phyloP scores from a whole-genome alignment of 176 grass and related monocot genomes.

The Saccharum spontaneum region DNA sequence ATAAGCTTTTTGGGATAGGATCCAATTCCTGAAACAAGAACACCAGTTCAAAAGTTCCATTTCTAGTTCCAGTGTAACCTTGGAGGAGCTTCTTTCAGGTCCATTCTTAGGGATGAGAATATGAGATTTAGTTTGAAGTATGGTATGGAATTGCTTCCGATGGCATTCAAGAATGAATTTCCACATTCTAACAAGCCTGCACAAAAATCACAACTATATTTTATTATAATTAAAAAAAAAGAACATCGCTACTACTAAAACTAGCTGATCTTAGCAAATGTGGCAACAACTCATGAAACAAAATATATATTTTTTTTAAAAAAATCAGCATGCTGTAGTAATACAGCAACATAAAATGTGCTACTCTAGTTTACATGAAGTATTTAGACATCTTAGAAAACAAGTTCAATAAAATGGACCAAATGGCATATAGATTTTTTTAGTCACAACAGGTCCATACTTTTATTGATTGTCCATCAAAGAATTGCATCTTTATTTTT shows the following conservation, averaged over 20 bases:
- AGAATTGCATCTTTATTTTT: not conserved
- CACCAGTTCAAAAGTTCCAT: slow-evolving; percentile 85
- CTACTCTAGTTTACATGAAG: not conserved
- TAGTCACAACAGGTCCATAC: not conserved
- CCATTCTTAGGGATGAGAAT: slow-evolving; percentile 59
- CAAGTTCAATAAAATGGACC: not conserved
- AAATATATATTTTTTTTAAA: not conserved
- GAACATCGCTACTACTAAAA: not conserved
- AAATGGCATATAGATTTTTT: not conserved
- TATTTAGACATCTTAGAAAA: not conserved
- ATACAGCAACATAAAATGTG: not conserved
- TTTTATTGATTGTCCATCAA: not conserved
- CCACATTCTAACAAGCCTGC: slow-evolving; percentile 86
- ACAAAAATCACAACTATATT: slow-evolving; percentile 22
- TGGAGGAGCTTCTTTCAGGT: slow-evolving; percentile 45
- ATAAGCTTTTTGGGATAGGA: slow-evolving; percentile 69
- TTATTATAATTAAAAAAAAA: not conserved
- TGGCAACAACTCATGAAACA: not conserved
- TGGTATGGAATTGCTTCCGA: slow-evolving; percentile 68
- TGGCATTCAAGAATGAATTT: slow-evolving; percentile 76
- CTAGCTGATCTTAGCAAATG: not conserved
- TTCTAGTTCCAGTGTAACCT: slow-evolving; percentile 68
- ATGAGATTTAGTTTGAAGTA: slow-evolving; percentile 72
- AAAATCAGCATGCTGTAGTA: not conserved
- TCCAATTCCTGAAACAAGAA: slow-evolving; percentile 82